Percentiles rank a stretch among this genome's conserved stretches.
Evolutionary conservation across 2,329 filamentous ascomycete species (phyloP).

Genomic region (Botrytis galanthina): DNA sequence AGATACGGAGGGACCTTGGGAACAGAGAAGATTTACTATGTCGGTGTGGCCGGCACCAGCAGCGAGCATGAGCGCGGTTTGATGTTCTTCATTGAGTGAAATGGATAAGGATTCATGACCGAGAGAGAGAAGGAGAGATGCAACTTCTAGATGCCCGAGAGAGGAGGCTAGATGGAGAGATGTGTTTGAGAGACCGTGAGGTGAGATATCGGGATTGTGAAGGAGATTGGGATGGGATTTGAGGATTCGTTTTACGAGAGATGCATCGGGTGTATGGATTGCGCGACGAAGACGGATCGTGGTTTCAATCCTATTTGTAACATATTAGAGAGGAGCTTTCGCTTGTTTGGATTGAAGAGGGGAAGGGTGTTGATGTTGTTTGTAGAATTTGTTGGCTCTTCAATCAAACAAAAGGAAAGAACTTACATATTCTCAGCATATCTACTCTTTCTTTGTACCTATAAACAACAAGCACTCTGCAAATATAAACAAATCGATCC

Average conservation of each 20-base stretch:
- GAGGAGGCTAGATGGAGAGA: constrained; percentile 78
- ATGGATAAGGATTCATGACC: constrained; percentile 70
- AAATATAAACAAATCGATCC: not conserved
- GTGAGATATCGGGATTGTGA: constrained; percentile 73
- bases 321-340: not conserved
- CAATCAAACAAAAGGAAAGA: not conserved
- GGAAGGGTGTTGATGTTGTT: not conserved
- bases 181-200: constrained; percentile 69
- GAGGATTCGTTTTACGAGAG: constrained; percentile 75
- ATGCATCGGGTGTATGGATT: constrained; percentile 68
- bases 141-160: constrained; percentile 68
- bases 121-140: constrained; percentile 62
- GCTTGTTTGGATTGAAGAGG: not conserved
- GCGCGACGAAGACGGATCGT: constrained; percentile 76
- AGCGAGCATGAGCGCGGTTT: constrained; percentile 81
- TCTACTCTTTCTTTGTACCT: constrained; percentile 12
- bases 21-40: constrained; percentile 69
- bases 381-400: not conserved
- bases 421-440: constrained; percentile 22
- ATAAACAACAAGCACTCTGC: not conserved
- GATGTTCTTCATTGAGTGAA: constrained; percentile 73
- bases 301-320: constrained; percentile 66
- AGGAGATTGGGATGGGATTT: constrained; percentile 67
- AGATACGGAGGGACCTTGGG: constrained; percentile 51
- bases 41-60: constrained; percentile 67